These are phyloP conservation scores for Trifolium repens DNA, from an alignment of 306 rosid genomes.

Conservation along the genomic window DNA sequence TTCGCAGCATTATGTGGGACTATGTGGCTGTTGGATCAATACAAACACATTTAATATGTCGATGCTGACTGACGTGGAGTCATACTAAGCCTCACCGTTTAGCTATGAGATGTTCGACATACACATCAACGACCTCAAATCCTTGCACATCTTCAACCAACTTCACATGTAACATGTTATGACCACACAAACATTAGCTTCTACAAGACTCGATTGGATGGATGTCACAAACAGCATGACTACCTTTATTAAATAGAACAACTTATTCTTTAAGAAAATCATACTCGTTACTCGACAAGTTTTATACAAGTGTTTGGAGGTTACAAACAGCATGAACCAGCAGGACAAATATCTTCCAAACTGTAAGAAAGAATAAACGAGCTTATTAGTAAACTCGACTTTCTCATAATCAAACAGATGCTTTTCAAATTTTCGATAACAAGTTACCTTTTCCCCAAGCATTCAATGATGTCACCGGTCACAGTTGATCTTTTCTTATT, in stretches of 20 bases:
- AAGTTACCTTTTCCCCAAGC: conserved; percentile 79
- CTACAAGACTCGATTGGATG: not conserved
- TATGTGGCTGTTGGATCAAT: not conserved
- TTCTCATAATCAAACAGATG: not conserved
- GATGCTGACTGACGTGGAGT: not conserved
- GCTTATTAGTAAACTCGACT: conserved; percentile 7
- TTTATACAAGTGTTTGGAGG: not conserved
- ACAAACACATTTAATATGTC: not conserved
- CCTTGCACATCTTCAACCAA: not conserved
- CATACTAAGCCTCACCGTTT: not conserved
- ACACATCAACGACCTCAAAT: not conserved
- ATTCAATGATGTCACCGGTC: conserved; percentile 85
- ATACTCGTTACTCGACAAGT: not conserved
- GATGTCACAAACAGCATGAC: not conserved
- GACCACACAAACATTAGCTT: not conserved
- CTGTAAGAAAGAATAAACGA: conserved; percentile 51
- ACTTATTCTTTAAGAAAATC: conserved; percentile 15
- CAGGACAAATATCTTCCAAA: conserved; percentile 78
- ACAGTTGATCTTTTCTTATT: conserved; percentile 88
- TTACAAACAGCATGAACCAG: conserved; percentile 45
- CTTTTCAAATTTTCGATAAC: conserved; percentile 13
- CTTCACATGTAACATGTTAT: not conserved
- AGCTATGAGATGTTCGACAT: not conserved
- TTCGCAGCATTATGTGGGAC: not conserved
- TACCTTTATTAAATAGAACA: not conserved